These are phyloP conservation scores for Pseudevernia furfuracea DNA, from an alignment of 495 filamentous ascomycete genomes.

Conservation along the genomic window DNA sequence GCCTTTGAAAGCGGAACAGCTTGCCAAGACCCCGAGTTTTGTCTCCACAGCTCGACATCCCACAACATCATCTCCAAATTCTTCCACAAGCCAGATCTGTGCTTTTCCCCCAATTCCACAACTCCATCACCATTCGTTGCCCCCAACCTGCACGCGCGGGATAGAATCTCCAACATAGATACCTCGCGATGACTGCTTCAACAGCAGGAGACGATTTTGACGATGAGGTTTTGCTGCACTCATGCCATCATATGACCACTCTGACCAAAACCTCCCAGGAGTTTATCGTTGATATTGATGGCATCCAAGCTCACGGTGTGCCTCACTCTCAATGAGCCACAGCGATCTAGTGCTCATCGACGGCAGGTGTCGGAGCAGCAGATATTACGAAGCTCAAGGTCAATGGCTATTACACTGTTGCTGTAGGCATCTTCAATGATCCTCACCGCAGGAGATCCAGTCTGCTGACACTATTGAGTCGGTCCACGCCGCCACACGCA, in stretches of 20 bases:
- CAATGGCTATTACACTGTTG: slow-evolving; percentile 63
- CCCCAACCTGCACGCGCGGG: neutral
- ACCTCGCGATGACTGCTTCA: slow-evolving; percentile 27
- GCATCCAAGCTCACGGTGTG: slow-evolving; percentile 62
- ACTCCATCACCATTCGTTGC: neutral
- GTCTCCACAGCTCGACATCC: neutral
- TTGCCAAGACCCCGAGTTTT: neutral
- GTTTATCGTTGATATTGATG: slow-evolving; percentile 69
- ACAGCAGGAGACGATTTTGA: slow-evolving; percentile 47
- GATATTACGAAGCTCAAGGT: slow-evolving; percentile 70
- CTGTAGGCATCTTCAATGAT: slow-evolving; percentile 37
- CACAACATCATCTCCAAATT: neutral
- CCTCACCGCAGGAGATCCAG: neutral
- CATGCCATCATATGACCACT: neutral
- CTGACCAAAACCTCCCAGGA: slow-evolving; percentile 27
- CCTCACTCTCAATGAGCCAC: neutral
- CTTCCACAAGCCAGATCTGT: neutral
- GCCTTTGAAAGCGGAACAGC: neutral
- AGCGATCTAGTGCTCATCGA: slow-evolving; percentile 4
- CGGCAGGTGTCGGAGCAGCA: slow-evolving; percentile 57
- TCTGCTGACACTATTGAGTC: slow-evolving; percentile 37
- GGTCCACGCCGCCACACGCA: slow-evolving; percentile 58
- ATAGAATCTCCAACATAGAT: neutral
- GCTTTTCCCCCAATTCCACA: neutral
- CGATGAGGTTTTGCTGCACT: slow-evolving; percentile 39